Evolutionary conservation across 148 eudicot species (phyloP), one percentile per base, ranked within the genome.

Genomic region (Amaranthus palmeri): DNA sequence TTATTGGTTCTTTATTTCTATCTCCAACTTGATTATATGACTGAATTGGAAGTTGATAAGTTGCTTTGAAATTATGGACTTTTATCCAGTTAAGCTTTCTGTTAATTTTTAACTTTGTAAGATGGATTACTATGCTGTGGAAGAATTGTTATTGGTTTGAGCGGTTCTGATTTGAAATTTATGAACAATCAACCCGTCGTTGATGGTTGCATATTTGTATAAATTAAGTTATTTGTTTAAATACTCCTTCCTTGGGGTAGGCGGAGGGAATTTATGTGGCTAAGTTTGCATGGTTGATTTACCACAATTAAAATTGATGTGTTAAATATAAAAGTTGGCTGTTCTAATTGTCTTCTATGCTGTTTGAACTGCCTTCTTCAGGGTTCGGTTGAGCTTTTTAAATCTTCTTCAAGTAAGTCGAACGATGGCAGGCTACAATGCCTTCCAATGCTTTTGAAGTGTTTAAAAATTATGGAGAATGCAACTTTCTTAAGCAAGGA

Each of bases 391-490:
- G 83, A 85, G 47, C 70, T 75, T 68, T 70, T 75, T 78, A 59
- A 84, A 65, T 58, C 75, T 41, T 83, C 83, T 44, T 65, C 48
- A 50, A 79, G 72, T 48, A 82, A 78, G 71, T 80, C 81, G 4
- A 88, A 83, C 80, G 87, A 86, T 65, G 71, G 25, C 17, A 83
- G 79, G 70, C 54, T 81, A 73, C 88, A 90, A 75, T 86, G 89
- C 73, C 72, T 87, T 61, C 80, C 81, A 63, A 69, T 86, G 79
- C 85, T 93, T 72, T 85, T 91, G 49, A 93, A 87, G 77, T 90
- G 98, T 73, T 80, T 93, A 80, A 93, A 87, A 76, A 87, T 90
- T 66, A 87, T 88, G 96, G 98, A 93, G 83, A 93, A 93, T 81
- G 88, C 92, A 40, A 88, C 95, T 7, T 88, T 93, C 66, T 85